Evolutionary conservation across 306 rosid species (phyloP), one percentile per base, ranked within the genome.

Genomic region (Mimosa pudica): DNA sequence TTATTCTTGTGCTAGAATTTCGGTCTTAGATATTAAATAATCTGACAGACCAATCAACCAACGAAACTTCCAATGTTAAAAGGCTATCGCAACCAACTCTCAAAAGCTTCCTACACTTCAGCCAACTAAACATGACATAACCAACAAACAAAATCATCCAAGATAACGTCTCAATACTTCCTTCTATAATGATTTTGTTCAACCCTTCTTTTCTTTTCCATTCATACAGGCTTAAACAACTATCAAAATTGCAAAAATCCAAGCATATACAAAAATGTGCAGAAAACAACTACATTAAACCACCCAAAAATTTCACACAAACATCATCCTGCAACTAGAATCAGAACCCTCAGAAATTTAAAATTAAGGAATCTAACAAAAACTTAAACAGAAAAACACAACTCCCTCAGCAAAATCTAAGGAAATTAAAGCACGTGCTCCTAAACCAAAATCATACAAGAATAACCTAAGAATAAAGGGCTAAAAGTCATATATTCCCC

Each of bases 281-380:
- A n/a, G 12, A 64, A 17, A 49, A 35, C 20, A n/a, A 32, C 11
- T 70, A 55, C 51, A 33, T 60, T 1, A 35, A 54, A 41, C 51
- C 0, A 57, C 63, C n/a, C 32, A 57, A 46, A 74, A 20, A 2
- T 10, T 35, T 42, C 52, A 58, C 2, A 7, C 33, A 82, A 52
- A 82, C 35, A 35, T 10, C 18, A 76, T 17, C 68, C 41, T 36
- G 73, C n/a, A 61, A 75, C 47, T 70, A 70, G 30, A 76, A 60
- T 7, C 7, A 38, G 63, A 73, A 61, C 18, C 17, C 73, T 20
- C 30, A 52, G 14, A 73, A 48, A 35, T 52, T 35, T 13, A 74
- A 69, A 70, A 48, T 76, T 9, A 13, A 69, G 70, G 42, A 54
- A 75, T 32, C 8, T 12, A 7, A 10, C 44, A 75, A 33, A 51